Base-by-base conservation (phyloP, 306 rosid species). In the Fagus crenata region DNA sequence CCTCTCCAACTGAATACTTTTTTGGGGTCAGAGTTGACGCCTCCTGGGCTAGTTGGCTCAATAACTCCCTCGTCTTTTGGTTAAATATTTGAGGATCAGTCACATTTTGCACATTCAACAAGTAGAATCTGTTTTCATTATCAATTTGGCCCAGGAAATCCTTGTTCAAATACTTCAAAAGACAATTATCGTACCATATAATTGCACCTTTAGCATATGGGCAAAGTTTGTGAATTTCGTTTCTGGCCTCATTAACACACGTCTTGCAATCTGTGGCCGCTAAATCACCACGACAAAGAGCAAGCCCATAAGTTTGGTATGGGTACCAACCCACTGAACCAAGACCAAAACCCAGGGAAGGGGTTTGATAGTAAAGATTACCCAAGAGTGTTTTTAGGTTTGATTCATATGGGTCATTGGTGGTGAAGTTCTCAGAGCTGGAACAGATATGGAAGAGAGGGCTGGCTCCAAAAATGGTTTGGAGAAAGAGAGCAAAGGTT, bases 141-240 rank as follows among this genome's bases (percentile, higher is more conserved):
- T 28, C 75, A 35, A 53, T 12, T 72, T 72, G n/a, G 40, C 75
- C 64, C 14, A 71, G 33, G 49, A 71, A 71, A 17, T 49, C 75
- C 0, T 2, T 17, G 63, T 71, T 71, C 4, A 15, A 1, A 42
- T 72, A 53, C 61, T 51, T 72, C 42, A 31, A 13, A 6, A 51
- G 41, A 51, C 75, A 72, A 17, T 49, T 14, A 1, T 53, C 63
- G 11, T 31, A 49, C 64, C 75, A 72, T 17, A 49, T 33, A 22
- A 53, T 49, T 2, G 61, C 75, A 49, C 75, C 61, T 72, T 53
- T 72, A 8, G 51, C 33, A 7, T 53, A 28, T 1, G 75, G 60
- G 75, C 75, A 72, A 14, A 8, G 43, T 5, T 51, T 33, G 56
- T 17, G 59, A 14, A 51, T 49, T 31, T 72, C 31, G 61, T 14